Percentiles rank a stretch among this genome's conserved stretches.
These are phyloP conservation scores for Symbiodinium pilosum DNA, from an alignment of 73 alveolate genomes.

Conservation along the genomic window DNA sequence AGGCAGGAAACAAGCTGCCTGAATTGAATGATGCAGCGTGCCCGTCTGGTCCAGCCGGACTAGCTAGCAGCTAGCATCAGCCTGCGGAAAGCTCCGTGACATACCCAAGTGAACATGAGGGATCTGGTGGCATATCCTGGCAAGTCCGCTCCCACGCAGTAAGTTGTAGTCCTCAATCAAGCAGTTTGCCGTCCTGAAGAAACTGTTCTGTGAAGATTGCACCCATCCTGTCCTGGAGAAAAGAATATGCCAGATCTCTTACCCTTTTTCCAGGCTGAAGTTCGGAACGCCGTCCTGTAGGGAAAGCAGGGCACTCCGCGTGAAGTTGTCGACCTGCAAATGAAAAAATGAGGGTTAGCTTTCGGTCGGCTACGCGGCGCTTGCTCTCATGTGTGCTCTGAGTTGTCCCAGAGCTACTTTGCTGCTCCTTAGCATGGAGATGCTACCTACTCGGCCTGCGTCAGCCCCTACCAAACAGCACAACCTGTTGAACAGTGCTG, in stretches of 20 bases:
- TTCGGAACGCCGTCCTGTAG: conserved; percentile 27
- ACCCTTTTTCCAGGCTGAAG: too few species aligned
- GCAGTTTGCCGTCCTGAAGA: conserved; percentile 23
- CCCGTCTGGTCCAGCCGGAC: neutral
- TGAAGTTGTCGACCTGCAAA: conserved; percentile 66
- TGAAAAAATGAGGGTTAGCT: too few species aligned
- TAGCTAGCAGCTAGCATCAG: neutral
- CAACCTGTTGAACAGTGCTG: too few species aligned
- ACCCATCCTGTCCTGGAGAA: conserved; percentile 69
- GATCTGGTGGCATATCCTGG: conserved; percentile 29
- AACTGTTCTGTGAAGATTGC: conserved; percentile 75
- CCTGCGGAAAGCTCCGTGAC: conserved; percentile 36
- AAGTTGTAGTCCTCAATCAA: too few species aligned
- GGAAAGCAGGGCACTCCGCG: conserved; percentile 58
- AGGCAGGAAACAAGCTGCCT: neutral
- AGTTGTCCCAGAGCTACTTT: too few species aligned
- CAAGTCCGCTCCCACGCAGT: neutral
- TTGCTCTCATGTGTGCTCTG: too few species aligned
- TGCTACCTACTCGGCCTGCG: too few species aligned
- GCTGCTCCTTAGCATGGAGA: too few species aligned
- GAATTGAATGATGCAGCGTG: too few species aligned
- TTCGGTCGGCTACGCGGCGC: too few species aligned
- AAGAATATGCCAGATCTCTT: too few species aligned
- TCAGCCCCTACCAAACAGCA: too few species aligned
- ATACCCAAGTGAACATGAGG: conserved; percentile 19